These are phyloP conservation scores for Podila clonocystis DNA, from an alignment of 192 early-diverging fungal genomes.

Conservation along the genomic window DNA sequence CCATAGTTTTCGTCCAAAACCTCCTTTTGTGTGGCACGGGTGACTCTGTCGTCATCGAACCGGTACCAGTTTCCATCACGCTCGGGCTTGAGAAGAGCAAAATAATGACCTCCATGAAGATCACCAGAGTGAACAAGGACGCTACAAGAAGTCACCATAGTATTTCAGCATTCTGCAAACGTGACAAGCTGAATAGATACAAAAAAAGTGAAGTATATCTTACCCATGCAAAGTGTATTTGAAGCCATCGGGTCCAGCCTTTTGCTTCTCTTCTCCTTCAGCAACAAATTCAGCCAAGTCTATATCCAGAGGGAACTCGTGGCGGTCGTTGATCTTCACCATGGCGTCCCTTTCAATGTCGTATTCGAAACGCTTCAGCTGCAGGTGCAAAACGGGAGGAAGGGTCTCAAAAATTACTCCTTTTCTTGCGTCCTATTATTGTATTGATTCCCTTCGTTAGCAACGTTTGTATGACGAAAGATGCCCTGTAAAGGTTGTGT, in stretches of 20 bases:
- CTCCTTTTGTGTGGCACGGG: slow-evolving; percentile 79
- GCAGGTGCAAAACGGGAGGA: slow-evolving; percentile 95
- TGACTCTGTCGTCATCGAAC: slow-evolving; percentile 96
- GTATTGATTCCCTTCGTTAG: background rate
- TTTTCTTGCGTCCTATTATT: slow-evolving; percentile 85
- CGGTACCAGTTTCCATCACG: slow-evolving; percentile 86
- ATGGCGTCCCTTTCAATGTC: slow-evolving; percentile 89
- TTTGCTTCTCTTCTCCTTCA: slow-evolving; percentile 67
- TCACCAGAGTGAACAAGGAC: slow-evolving; percentile 97
- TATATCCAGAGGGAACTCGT: slow-evolving; percentile 91
- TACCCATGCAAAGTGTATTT: slow-evolving; percentile 91
- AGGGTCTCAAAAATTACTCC: slow-evolving; percentile 94
- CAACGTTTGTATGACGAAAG: too few species aligned
- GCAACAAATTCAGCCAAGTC: slow-evolving; percentile 87
- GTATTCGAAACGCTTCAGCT: slow-evolving; percentile 98
- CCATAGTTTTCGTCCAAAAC: slow-evolving; percentile 97
- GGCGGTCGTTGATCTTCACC: slow-evolving; percentile 98
- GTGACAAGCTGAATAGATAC: too few species aligned
- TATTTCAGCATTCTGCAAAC: background rate
- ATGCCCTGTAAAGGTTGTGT: too few species aligned
- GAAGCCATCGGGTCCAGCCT: slow-evolving; percentile 59
- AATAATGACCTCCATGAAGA: slow-evolving; percentile 94
- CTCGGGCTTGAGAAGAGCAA: slow-evolving; percentile 87
- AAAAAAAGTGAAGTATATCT: background rate
- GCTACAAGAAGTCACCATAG: slow-evolving; percentile 41